These are phyloP conservation scores for Paraphoma sp. DNA, from an alignment of 2,329 filamentous ascomycete genomes.

Conservation along the genomic window DNA sequence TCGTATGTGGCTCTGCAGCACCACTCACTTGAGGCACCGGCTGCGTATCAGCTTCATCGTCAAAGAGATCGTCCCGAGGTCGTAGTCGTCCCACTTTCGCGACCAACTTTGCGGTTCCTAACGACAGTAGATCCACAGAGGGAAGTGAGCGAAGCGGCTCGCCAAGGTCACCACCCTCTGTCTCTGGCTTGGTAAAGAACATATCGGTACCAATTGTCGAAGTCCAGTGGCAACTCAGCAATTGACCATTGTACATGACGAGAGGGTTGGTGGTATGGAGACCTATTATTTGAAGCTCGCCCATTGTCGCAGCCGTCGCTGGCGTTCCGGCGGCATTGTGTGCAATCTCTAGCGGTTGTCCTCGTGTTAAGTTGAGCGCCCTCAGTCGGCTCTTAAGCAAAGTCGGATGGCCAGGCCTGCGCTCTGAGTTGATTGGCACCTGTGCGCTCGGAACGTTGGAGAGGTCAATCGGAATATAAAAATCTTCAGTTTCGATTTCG, in stretches of 20 bases:
- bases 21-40: background rate
- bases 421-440: constrained; percentile 20
- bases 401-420: constrained; percentile 30
- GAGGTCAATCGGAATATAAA: constrained; percentile 67
- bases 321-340: constrained; percentile 13
- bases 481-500: constrained; percentile 61
- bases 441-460: constrained; percentile 47
- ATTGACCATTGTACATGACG: constrained; percentile 77
- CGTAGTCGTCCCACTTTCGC: constrained; percentile 68
- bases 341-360: constrained; percentile 14
- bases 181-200: constrained; percentile 62
- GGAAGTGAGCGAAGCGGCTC: constrained; percentile 58
- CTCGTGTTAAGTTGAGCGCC: constrained; percentile 32
- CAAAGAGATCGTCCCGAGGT: constrained; percentile 38
- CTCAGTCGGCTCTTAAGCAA: constrained; percentile 38
- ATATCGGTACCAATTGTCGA: constrained; percentile 85
- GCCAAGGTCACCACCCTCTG: constrained; percentile 26
- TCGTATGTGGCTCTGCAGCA: background rate
- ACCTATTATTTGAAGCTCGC: constrained; percentile 78
- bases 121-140: constrained; percentile 74
- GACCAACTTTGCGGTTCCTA: constrained; percentile 72
- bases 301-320: constrained; percentile 21
- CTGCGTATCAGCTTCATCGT: constrained; percentile 8
- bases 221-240: constrained; percentile 83
- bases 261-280: constrained; percentile 79